These are phyloP conservation scores for Tarenaya hassleriana DNA, from an alignment of 345 rosid species.

Conservation along the genomic window DNA sequence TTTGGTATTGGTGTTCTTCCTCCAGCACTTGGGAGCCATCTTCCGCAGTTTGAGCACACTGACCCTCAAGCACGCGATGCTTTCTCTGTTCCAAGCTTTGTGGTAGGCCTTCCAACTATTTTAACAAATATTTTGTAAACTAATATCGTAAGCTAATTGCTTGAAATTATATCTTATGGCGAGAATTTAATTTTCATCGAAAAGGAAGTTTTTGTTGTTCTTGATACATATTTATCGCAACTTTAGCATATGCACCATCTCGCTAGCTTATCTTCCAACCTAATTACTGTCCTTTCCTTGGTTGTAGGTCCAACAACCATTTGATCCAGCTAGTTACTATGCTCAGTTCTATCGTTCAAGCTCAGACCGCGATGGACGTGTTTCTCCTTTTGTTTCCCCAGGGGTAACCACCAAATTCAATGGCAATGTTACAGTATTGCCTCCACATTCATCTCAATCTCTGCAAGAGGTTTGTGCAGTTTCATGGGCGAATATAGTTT, in stretches of 20 bases:
- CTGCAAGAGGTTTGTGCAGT: constrained; percentile 63
- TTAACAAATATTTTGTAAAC: background rate
- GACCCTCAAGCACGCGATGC: constrained; percentile 73
- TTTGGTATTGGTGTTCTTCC: constrained; percentile 55
- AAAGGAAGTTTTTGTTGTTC: constrained; percentile 9
- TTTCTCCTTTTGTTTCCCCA: constrained; percentile 71
- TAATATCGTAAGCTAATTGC: constrained; percentile 3
- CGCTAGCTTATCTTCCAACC: background rate
- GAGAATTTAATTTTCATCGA: constrained; percentile 4
- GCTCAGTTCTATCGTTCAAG: constrained; percentile 71
- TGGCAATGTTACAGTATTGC: constrained; percentile 64
- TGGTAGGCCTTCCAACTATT: constrained; percentile 41
- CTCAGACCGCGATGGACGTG: constrained; percentile 63
- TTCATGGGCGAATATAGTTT: background rate
- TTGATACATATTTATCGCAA: constrained; percentile 1
- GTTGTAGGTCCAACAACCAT: constrained; percentile 66
- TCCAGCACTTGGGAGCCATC: constrained; percentile 56
- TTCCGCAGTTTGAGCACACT: constrained; percentile 55
- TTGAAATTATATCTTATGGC: background rate
- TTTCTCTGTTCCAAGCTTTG: constrained; percentile 67
- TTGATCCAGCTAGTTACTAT: constrained; percentile 73
- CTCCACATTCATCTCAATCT: constrained; percentile 70
- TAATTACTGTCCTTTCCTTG: constrained; percentile 15
- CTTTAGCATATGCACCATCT: constrained; percentile 12
- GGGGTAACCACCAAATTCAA: constrained; percentile 72